Conservation (phyloP, 2,329 filamentous ascomycete species). For the Hypoxylon sp. region DNA sequence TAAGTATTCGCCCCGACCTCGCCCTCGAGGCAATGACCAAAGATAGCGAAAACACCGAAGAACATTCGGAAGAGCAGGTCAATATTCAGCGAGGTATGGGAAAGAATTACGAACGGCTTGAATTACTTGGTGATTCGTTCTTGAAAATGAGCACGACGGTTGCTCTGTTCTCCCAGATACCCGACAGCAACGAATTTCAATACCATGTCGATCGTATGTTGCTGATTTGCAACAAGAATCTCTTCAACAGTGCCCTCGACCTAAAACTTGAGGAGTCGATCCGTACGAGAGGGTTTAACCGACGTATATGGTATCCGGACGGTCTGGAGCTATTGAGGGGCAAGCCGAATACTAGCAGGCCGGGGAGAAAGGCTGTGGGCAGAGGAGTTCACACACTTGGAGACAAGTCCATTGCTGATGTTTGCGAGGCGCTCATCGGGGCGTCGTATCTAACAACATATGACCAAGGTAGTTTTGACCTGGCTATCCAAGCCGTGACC, state of each 20-base stretch:
- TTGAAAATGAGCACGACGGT: constrained; percentile 97
- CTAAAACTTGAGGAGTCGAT: constrained; percentile 80
- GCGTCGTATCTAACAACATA: constrained; percentile 76
- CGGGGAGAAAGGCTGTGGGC: constrained; percentile 73
- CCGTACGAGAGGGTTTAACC: constrained; percentile 84
- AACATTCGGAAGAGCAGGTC: constrained; percentile 76
- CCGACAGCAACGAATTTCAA: constrained; percentile 84
- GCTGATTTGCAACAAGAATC: constrained; percentile 90
- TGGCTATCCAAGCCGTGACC: constrained; percentile 75
- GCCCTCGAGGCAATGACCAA: constrained; percentile 94
- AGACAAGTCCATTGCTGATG: constrained; percentile 93
- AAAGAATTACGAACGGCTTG: constrained; percentile 92
- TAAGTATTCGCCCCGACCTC: constrained; percentile 76
- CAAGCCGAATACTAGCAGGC: constrained; percentile 71
- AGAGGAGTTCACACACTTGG: constrained; percentile 76
- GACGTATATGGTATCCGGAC: constrained; percentile 90
- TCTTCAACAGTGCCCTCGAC: constrained; percentile 82
- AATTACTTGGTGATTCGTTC: constrained; percentile 94
- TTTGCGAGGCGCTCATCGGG: constrained; percentile 94
- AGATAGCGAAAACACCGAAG: constrained; percentile 86
- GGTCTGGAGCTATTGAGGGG: constrained; percentile 81
- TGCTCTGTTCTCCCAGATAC: constrained; percentile 82
- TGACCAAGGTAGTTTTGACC: constrained; percentile 64
- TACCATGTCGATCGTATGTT: constrained; percentile 94
- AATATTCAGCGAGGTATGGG: constrained; percentile 90